Base-by-base conservation (phyloP, 192 early-diverging fungal genomes). In the Helicostylum pulchrum region DNA sequence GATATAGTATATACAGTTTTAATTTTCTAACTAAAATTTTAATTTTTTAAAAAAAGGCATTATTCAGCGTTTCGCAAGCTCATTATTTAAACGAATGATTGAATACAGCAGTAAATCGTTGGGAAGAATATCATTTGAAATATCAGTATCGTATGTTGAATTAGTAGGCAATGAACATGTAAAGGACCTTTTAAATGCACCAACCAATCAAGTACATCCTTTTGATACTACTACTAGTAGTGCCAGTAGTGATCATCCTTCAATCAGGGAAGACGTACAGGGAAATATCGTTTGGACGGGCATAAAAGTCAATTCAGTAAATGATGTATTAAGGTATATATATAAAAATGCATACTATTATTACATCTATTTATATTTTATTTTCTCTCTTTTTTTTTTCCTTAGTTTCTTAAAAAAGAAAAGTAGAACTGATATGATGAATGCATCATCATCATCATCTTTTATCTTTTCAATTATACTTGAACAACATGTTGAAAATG, bases 371-470 rank as follows among this genome's bases (percentile, higher is more conserved):
- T 60, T 26, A 26, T 55, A 85, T 80, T 10, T 72, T 80, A 61
- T 53, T 85, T 42, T 72, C 77, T 71, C 78, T n/a, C n/a, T n/a
- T 80, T 10, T 72, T 80, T 57, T 53, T 85, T 42, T 72, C 77
- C 73, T 77, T 79, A 62, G 83, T 81, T 58, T 80, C 83, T 17
- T 15, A 78, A 44, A 73, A 69, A 47, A 67, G 83, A 67, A 85
- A 1, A 90, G 90, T 17, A 87, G 90, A 20, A 99, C 97, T 14
- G 92, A 93, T 47, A 97, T 97, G 96, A 99, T 98, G 75, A 81
- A 82, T 26, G 80, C 88, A 12, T 95, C 94, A 9, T 95, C 94
- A 58, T 84, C 95, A 53, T 96, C 94, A 9, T 96, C 98, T 76
- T 95, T 95, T 46, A 98, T 99, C 42, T 99, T 97, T 75, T 89